Percentiles rank a stretch among this genome's conserved stretches.
phyloP scores from a whole-genome alignment of 2,329 filamentous ascomycete species.

The Scedosporium boydii region DNA sequence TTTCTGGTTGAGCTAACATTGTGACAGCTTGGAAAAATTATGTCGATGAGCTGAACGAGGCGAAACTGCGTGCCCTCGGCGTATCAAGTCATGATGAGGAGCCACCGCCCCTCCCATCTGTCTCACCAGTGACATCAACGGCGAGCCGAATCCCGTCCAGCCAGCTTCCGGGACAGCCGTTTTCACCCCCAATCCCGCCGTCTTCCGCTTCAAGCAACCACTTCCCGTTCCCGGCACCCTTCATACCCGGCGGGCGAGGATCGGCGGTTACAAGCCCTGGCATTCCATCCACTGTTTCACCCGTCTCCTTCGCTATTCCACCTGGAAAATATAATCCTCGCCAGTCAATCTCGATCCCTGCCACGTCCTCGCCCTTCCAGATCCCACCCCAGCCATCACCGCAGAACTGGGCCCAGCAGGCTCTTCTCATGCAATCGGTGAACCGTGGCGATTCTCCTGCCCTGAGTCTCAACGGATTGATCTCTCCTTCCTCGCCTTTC shows the following conservation, averaged over 20 bases:
- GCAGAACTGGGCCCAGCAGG: slow-evolving; percentile 48
- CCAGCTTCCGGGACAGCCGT: slow-evolving; percentile 66
- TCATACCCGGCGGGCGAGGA: slow-evolving; percentile 38
- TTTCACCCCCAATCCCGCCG: slow-evolving; percentile 75
- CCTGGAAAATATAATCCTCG: slow-evolving; percentile 55
- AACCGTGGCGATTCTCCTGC: slow-evolving; percentile 57
- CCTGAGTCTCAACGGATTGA: slow-evolving; percentile 42
- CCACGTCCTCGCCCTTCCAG: slow-evolving; percentile 57
- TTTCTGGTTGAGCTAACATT: neutral
- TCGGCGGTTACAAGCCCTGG: slow-evolving; percentile 55
- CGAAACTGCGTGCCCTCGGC: slow-evolving; percentile 84
- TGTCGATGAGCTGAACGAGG: slow-evolving; percentile 74
- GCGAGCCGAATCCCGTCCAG: slow-evolving; percentile 61
- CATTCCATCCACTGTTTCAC: slow-evolving; percentile 59
- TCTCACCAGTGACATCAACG: slow-evolving; percentile 55
- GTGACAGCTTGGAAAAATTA: slow-evolving; percentile 60
- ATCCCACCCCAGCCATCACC: slow-evolving; percentile 54
- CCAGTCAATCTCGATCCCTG: slow-evolving; percentile 61
- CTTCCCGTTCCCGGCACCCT: slow-evolving; percentile 46
- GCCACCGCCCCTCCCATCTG: slow-evolving; percentile 45
- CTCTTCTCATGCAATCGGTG: slow-evolving; percentile 41
- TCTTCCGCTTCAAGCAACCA: slow-evolving; percentile 68
- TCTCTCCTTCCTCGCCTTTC: slow-evolving; percentile 58
- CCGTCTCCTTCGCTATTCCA: slow-evolving; percentile 56
- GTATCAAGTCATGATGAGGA: slow-evolving; percentile 74